phyloP scores from a whole-genome alignment of 1,139 yeast species.

The Suhomyces kunorum region DNA sequence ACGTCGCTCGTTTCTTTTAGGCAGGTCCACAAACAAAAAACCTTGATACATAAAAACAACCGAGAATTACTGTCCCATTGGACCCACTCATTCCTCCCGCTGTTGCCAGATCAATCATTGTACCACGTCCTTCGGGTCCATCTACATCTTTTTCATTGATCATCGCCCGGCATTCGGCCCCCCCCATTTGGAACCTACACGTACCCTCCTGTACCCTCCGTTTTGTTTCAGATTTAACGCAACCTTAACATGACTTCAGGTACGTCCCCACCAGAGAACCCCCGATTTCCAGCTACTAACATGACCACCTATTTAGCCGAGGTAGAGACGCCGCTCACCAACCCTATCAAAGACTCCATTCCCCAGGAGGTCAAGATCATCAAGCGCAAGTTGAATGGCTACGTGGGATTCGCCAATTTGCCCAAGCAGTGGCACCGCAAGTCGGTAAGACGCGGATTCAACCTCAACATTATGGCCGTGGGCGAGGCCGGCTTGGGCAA shows the following conservation, averaged over 20 bases:
- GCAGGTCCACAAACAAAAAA: slow-evolving; percentile 13
- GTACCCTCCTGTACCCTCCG: slow-evolving; percentile 3
- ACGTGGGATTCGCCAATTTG: slow-evolving; percentile 95
- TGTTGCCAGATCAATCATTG: neutral
- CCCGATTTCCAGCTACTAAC: slow-evolving; percentile 11
- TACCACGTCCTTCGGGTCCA: too few species aligned
- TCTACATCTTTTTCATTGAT: too few species aligned
- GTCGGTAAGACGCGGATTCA: slow-evolving; percentile 92
- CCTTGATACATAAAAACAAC: slow-evolving; percentile 12
- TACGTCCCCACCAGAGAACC: slow-evolving; percentile 4
- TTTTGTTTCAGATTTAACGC: slow-evolving; percentile 8
- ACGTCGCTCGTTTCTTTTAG: slow-evolving; percentile 13
- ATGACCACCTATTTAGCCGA: slow-evolving; percentile 13
- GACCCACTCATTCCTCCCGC: neutral
- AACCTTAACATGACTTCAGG: slow-evolving; percentile 11
- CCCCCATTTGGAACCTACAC: too few species aligned
- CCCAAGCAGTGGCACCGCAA: slow-evolving; percentile 99
- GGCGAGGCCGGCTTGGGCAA: slow-evolving; percentile 95
- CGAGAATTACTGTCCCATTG: slow-evolving; percentile 2
- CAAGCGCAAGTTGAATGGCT: slow-evolving; percentile 82
- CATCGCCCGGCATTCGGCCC: slow-evolving; percentile 1
- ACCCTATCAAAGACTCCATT: slow-evolving; percentile 18
- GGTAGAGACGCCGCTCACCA: slow-evolving; percentile 13
- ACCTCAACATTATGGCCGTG: slow-evolving; percentile 82
- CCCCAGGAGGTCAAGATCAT: slow-evolving; percentile 56